Conservation (phyloP, 108 stramenopile genomes). For the Fragilaria crotonensis region DNA sequence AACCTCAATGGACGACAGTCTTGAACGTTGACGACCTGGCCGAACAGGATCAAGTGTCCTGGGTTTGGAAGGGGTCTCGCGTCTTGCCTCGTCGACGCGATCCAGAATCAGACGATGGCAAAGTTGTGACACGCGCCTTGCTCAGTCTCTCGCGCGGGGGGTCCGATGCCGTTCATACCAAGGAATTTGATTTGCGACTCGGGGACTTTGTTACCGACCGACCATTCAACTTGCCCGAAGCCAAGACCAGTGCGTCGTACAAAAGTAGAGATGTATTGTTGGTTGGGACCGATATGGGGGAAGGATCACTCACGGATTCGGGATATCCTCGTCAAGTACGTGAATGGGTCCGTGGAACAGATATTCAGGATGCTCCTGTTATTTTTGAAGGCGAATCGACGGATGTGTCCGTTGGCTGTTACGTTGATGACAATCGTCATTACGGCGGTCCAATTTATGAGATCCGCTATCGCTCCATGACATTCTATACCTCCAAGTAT, state of each 20-base stretch:
- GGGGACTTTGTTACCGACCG: slow-evolving; percentile 61
- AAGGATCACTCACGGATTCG: slow-evolving; percentile 69
- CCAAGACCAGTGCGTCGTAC: slow-evolving; percentile 63
- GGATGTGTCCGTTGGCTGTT: slow-evolving; percentile 73
- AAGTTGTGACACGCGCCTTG: slow-evolving; percentile 51
- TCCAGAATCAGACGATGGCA: slow-evolving; percentile 31
- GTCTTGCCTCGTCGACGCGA: slow-evolving; percentile 50
- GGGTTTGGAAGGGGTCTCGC: slow-evolving; percentile 83
- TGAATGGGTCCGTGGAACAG: slow-evolving; percentile 86
- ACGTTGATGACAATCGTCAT: slow-evolving; percentile 55
- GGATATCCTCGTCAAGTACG: slow-evolving; percentile 88
- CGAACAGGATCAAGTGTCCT: slow-evolving; percentile 55
- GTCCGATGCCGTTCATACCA: slow-evolving; percentile 78
- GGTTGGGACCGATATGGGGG: slow-evolving; percentile 59
- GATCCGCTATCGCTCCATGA: slow-evolving; percentile 51
- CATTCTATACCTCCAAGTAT: slow-evolving; percentile 79
- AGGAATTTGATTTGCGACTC: slow-evolving; percentile 82
- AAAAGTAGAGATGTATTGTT: slow-evolving; percentile 47
- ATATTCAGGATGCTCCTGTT: slow-evolving; percentile 68
- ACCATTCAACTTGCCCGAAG: slow-evolving; percentile 67
- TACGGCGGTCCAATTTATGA: slow-evolving; percentile 73
- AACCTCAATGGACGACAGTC: slow-evolving; percentile 70
- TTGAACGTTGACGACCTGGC: slow-evolving; percentile 84
- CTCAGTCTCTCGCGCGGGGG: slow-evolving; percentile 79
- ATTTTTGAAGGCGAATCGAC: slow-evolving; percentile 85